Percentiles rank a stretch among this genome's conserved stretches.
These are phyloP conservation scores for Nakaseomyces sp. DNA, from an alignment of 1,139 yeast genomes.

Conservation along the genomic window DNA sequence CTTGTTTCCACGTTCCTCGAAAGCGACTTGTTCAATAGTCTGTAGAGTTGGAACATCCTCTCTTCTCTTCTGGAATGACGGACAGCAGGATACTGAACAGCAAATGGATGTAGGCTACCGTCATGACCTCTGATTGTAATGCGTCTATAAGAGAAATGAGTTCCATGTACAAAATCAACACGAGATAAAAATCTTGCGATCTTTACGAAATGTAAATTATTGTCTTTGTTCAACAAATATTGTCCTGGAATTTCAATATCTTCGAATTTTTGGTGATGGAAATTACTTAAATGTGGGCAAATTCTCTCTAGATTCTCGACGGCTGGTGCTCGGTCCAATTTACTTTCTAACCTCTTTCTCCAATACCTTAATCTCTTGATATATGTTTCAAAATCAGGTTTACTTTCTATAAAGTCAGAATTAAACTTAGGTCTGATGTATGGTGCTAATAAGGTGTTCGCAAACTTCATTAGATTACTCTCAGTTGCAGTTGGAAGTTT, in stretches of 20 bases:
- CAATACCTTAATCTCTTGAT: slow-evolving; percentile 77
- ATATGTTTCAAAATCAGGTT: slow-evolving; percentile 85
- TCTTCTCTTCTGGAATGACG: slow-evolving; percentile 97
- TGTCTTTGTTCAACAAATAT: slow-evolving; percentile 74
- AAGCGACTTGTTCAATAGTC: slow-evolving; percentile 76
- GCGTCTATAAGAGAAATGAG: slow-evolving; percentile 86
- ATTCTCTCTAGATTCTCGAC: slow-evolving; percentile 72
- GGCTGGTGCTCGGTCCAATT: slow-evolving; percentile 73
- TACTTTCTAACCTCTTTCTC: slow-evolving; percentile 89
- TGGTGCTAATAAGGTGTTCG: slow-evolving; percentile 87
- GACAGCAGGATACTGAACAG: slow-evolving; percentile 96
- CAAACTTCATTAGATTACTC: slow-evolving; percentile 79
- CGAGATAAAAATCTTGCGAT: slow-evolving; percentile 89
- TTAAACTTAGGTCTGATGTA: slow-evolving; percentile 88
- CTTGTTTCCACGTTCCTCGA: slow-evolving; percentile 80
- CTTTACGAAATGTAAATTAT: slow-evolving; percentile 78
- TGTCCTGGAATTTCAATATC: slow-evolving; percentile 98
- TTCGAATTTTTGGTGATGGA: slow-evolving; percentile 96
- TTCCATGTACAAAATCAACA: slow-evolving; percentile 80
- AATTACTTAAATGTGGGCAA: slow-evolving; percentile 91
- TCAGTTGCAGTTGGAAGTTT: slow-evolving; percentile 88
- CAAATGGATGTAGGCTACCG: slow-evolving; percentile 85
- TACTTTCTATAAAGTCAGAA: slow-evolving; percentile 76
- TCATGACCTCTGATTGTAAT: slow-evolving; percentile 88
- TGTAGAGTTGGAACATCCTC: slow-evolving; percentile 80